Base-by-base conservation (phyloP, 768 basidiomycete species). In the Auriscalpium vulgare region DNA sequence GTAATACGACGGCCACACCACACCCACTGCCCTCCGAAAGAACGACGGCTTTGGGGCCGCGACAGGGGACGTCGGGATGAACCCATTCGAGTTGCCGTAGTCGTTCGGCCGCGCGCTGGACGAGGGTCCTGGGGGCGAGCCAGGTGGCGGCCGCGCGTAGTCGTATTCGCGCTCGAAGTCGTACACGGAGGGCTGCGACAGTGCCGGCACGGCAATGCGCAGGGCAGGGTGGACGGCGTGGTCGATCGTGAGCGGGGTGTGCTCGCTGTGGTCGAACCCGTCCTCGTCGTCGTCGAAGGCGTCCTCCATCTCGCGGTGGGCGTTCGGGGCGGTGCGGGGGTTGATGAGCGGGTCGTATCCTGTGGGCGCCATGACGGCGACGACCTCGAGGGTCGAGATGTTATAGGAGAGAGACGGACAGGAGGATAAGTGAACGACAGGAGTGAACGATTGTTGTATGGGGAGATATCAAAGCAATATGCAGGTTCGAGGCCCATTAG, bases 141-240 rank as follows among this genome's bases (percentile, higher is more conserved):
- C 89, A 4, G 90, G 88, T 1, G 90, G 90, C 1, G 88, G 88
- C 38, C 74, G 76, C 63, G 87, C 85, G 65, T 85, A 88, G 56
- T 84, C 83, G 65, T 85, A 88, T 56, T 84, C 83, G 23, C 87
- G 76, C 67, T 93, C 91, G 67, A 92, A 93, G 68, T 92, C 87
- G 70, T 90, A 90, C 2, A 73, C 68, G 29, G 78, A 79, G 13
- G 79, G 74, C 34, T 56, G 43, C n/a, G 44, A 37, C 29, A 14
- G 50, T 29, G 29, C 10, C 50, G 61, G 58, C 56, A 40, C 29
- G 35, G 59, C n/a, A 46, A 71, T 65, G 70, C 52, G 69, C 69
- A 51, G 67, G 72, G 14, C 55, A 46, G 50, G 59, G 58, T 14
- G 51, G 65, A 47, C 57, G 55, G 46, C 60, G 56, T 52, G 65